Percentiles rank a stretch among this genome's conserved stretches.
Evolutionary conservation across 2,329 filamentous ascomycete species (phyloP).

Genomic region (Claviceps capensis): DNA sequence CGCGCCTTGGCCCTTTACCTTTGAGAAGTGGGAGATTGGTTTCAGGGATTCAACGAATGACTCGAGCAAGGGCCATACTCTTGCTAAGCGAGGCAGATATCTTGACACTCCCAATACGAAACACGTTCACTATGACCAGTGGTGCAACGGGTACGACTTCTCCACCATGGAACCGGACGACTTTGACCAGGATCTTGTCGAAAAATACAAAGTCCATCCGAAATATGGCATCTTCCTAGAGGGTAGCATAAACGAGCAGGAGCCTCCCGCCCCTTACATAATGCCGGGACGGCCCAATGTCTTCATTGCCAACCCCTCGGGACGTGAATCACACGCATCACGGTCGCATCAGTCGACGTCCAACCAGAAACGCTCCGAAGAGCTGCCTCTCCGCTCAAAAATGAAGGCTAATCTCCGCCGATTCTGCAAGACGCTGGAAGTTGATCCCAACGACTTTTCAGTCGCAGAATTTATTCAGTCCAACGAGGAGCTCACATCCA

Average conservation of each 20-base stretch:
- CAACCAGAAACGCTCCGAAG: conserved; percentile 20
- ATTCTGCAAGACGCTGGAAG: conserved; percentile 23
- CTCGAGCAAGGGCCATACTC: conserved; percentile 37
- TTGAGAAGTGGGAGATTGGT: conserved; percentile 41
- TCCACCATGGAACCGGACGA: conserved; percentile 33
- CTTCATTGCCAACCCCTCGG: conserved; percentile 31
- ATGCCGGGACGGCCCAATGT: conserved; percentile 35
- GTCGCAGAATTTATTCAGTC: conserved; percentile 20
- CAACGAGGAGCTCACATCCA: conserved; percentile 19
- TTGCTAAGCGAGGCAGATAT: conserved; percentile 38
- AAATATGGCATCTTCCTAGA: conserved; percentile 38
- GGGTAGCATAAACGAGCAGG: conserved; percentile 30
- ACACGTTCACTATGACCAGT: conserved; percentile 40
- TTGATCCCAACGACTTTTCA: conserved; percentile 20
- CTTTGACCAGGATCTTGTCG: conserved; percentile 35
- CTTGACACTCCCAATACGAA: conserved; percentile 39
- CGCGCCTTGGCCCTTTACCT: conserved; percentile 31
- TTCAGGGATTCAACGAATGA: conserved; percentile 46
- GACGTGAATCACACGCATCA: conserved; percentile 34
- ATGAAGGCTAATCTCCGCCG: conserved; percentile 21
- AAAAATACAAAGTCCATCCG: conserved; percentile 37
- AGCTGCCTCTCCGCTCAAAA: conserved; percentile 21
- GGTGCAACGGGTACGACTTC: conserved; percentile 38
- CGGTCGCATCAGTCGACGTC: conserved; percentile 25
- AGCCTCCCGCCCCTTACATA: conserved; percentile 25